Conservation (phyloP, 495 filamentous ascomycete genomes). For the Neurospora cerealis region DNA sequence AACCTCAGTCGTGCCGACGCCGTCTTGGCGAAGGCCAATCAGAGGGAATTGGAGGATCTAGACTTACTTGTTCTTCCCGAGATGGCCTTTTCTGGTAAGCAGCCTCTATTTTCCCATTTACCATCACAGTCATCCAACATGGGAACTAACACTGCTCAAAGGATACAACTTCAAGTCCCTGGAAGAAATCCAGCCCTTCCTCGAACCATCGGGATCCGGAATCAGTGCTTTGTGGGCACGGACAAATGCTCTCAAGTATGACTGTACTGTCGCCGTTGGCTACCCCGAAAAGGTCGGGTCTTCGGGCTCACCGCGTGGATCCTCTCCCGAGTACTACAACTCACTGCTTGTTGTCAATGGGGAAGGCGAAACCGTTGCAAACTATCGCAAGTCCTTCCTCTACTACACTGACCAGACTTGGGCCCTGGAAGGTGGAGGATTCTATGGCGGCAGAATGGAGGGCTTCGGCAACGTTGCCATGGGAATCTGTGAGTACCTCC, state of each 20-base stretch:
- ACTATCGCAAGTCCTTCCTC: slow-evolving; percentile 85
- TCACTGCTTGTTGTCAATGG: slow-evolving; percentile 70
- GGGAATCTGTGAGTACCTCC: slow-evolving; percentile 67
- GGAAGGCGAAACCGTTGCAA: slow-evolving; percentile 57
- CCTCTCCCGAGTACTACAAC: slow-evolving; percentile 60
- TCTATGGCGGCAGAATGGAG: slow-evolving; percentile 41
- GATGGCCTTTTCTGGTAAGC: slow-evolving; percentile 75
- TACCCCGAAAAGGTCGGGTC: slow-evolving; percentile 66
- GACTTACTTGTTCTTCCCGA: slow-evolving; percentile 79
- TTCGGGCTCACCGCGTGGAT: slow-evolving; percentile 21
- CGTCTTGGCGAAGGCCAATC: slow-evolving; percentile 48
- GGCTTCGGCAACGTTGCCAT: slow-evolving; percentile 57
- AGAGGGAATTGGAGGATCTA: slow-evolving; percentile 45
- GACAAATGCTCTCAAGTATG: slow-evolving; percentile 56
- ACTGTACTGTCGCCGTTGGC: slow-evolving; percentile 76
- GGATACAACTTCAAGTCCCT: slow-evolving; percentile 88
- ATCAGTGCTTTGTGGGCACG: slow-evolving; percentile 73
- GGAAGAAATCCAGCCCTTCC: slow-evolving; percentile 63
- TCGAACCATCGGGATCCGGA: slow-evolving; percentile 70
- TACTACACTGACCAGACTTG: slow-evolving; percentile 90
- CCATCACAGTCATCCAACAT: neutral
- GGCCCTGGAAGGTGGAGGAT: slow-evolving; percentile 70
- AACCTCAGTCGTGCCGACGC: slow-evolving; percentile 68
- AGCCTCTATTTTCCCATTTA: neutral
- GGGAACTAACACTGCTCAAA: slow-evolving; percentile 21